These are phyloP conservation scores for Furcasterigmium sp. DNA, from an alignment of 2,329 filamentous ascomycete genomes.

Conservation along the genomic window DNA sequence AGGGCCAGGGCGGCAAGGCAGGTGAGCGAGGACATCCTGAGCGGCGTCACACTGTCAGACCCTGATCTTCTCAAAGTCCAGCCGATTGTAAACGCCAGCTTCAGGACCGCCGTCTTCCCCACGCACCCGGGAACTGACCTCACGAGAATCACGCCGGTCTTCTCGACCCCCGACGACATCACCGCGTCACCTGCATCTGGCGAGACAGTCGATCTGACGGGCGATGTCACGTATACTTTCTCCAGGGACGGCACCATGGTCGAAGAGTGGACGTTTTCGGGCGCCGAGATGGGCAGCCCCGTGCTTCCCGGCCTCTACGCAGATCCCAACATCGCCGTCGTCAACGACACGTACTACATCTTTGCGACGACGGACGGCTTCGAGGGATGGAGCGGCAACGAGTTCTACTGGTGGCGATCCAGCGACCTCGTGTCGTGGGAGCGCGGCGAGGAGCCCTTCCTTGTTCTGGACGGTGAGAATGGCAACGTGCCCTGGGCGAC, in stretches of 20 bases:
- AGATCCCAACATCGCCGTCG: constrained; percentile 41
- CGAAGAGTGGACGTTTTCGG: constrained; percentile 11
- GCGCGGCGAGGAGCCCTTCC: constrained; percentile 31
- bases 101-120: constrained; percentile 11
- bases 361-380: constrained; percentile 41
- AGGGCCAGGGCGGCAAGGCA: constrained; percentile 5
- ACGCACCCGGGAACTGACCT: constrained; percentile 14
- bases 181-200: constrained; percentile 12
- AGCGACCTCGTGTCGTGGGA: constrained; percentile 35
- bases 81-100: constrained; percentile 11
- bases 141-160: constrained; percentile 12
- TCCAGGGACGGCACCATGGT: constrained; percentile 3
- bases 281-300: constrained; percentile 21
- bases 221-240: constrained; percentile 12
- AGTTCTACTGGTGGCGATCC: constrained; percentile 44
- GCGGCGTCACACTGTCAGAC: constrained; percentile 9
- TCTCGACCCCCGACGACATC: constrained; percentile 12
- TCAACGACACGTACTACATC: constrained; percentile 38
- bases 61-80: constrained; percentile 10
- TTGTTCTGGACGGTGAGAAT: constrained; percentile 35
- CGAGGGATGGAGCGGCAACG: constrained; percentile 36
- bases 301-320: constrained; percentile 33
- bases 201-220: constrained; percentile 11
- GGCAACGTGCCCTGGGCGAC: constrained; percentile 59
- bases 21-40: constrained; percentile 7